Evolutionary conservation across 2,329 filamentous ascomycete species (phyloP).

Genomic region (Fusarium bulbicola): DNA sequence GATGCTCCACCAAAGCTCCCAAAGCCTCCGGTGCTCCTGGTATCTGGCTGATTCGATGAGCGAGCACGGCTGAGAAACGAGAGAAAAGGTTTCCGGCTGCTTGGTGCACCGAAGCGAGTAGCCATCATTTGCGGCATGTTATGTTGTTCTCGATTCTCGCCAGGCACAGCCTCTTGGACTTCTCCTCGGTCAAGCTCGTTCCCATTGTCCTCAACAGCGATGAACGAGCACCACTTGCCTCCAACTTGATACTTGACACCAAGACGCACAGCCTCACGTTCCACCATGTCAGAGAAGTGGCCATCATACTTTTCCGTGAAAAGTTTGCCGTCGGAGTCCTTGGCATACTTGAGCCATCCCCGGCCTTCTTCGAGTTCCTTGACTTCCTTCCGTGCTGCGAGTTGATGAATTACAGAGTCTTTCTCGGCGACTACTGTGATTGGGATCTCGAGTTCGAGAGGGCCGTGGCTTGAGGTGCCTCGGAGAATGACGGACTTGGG

Average conservation of each 20-base stretch:
- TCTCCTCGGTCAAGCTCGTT: not conserved
- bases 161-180: not conserved
- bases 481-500: conserved; percentile 66
- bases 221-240: conserved; percentile 77
- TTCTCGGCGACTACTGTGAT: conserved; percentile 58
- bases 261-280: conserved; percentile 72
- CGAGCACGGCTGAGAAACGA: too few species aligned
- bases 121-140: not conserved
- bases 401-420: conserved; percentile 71
- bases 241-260: conserved; percentile 73
- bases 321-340: conserved; percentile 52
- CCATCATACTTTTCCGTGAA: conserved; percentile 58
- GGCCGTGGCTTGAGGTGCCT: conserved; percentile 65
- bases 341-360: conserved; percentile 69
- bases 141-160: rapidly evolving
- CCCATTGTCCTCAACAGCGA: conserved; percentile 65
- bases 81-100: rapidly evolving
- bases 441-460: conserved; percentile 71
- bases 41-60: too few species aligned
- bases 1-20: not conserved
- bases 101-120: not conserved
- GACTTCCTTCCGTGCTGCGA: conserved; percentile 74
- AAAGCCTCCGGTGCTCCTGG: not conserved
- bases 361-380: conserved; percentile 75
- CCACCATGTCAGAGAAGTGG: conserved; percentile 67